These are phyloP conservation scores for Calocera cornea DNA, from an alignment of 768 basidiomycete species.

Conservation along the genomic window DNA sequence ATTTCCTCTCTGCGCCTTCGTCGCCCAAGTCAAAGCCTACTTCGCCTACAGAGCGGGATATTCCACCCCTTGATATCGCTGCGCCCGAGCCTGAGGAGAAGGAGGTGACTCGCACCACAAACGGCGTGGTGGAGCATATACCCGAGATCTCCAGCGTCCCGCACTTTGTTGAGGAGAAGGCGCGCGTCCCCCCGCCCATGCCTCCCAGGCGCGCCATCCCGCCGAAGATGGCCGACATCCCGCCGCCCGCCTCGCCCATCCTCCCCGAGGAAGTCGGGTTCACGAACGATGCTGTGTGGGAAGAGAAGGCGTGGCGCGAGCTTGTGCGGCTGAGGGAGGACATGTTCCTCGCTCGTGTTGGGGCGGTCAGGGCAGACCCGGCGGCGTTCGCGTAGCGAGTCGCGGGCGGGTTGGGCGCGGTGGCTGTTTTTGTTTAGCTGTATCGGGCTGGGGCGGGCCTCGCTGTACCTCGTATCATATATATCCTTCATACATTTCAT, in stretches of 20 bases:
- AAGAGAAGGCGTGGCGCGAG: slow-evolving; percentile 76
- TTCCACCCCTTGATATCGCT: neutral
- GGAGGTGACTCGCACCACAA: neutral
- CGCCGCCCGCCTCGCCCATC: neutral
- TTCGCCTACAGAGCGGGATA: neutral
- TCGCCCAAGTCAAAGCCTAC: slow-evolving; percentile 6
- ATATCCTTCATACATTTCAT: neutral
- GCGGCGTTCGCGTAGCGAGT: too few relatives aligned
- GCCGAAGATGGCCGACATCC: neutral
- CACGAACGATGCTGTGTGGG: slow-evolving; percentile 62
- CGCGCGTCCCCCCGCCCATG: neutral
- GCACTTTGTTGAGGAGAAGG: neutral
- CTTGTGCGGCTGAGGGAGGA: slow-evolving; percentile 58
- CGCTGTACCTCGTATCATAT: neutral
- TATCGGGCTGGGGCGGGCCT: neutral
- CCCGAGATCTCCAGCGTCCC: neutral
- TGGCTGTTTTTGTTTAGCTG: neutral
- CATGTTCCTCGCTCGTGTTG: slow-evolving; percentile 77
- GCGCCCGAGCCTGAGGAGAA: neutral
- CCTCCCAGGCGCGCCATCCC: neutral
- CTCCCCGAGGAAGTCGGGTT: slow-evolving; percentile 14
- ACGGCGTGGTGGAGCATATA: neutral
- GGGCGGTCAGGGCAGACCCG: slow-evolving; percentile 27
- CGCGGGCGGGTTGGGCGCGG: neutral
- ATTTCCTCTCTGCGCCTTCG: neutral